Percentiles rank a stretch among this genome's conserved stretches.
These are phyloP conservation scores for Neocucurbitaria cava DNA, from an alignment of 2,329 filamentous ascomycete species.

Conservation along the genomic window DNA sequence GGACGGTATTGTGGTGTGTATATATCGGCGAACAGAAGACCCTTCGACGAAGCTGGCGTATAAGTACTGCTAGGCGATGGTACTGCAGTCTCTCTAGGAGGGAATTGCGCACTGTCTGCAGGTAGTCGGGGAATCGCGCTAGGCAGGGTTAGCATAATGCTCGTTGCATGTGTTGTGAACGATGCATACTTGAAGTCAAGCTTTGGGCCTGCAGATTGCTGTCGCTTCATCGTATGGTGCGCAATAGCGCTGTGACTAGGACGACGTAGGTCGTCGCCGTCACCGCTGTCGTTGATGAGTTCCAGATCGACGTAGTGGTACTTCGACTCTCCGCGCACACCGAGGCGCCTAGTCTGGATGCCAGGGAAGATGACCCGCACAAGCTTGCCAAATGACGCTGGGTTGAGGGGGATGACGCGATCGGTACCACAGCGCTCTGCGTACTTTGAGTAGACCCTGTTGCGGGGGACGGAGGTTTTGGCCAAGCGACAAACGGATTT, in stretches of 20 bases:
- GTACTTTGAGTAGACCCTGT: constrained; percentile 94
- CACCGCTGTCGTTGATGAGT: constrained; percentile 54
- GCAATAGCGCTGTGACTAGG: constrained; percentile 28
- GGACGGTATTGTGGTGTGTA: constrained; percentile 52
- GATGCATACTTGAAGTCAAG: constrained; percentile 45
- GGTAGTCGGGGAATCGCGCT: constrained; percentile 54
- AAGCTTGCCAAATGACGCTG: constrained; percentile 96
- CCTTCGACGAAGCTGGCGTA: constrained; percentile 51
- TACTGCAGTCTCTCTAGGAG: constrained; percentile 38
- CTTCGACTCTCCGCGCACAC: constrained; percentile 95
- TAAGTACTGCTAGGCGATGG: constrained; percentile 38
- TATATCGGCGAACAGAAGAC: constrained; percentile 56
- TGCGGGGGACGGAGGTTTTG: constrained; percentile 87
- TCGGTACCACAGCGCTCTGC: constrained; percentile 91
- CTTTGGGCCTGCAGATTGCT: constrained; percentile 39
- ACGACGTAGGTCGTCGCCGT: constrained; percentile 32
- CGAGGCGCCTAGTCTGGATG: constrained; percentile 88
- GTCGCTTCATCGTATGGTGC: constrained; percentile 38
- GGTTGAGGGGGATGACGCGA: constrained; percentile 92
- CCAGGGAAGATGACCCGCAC: constrained; percentile 96
- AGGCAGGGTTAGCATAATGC: constrained; percentile 21
- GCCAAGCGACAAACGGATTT: constrained; percentile 73
- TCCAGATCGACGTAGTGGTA: constrained; percentile 81
- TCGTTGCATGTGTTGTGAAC: not conserved
- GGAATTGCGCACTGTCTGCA: constrained; percentile 58